Base-by-base conservation (phyloP, 805 yeast genomes). In the Dipodascus albidus region DNA sequence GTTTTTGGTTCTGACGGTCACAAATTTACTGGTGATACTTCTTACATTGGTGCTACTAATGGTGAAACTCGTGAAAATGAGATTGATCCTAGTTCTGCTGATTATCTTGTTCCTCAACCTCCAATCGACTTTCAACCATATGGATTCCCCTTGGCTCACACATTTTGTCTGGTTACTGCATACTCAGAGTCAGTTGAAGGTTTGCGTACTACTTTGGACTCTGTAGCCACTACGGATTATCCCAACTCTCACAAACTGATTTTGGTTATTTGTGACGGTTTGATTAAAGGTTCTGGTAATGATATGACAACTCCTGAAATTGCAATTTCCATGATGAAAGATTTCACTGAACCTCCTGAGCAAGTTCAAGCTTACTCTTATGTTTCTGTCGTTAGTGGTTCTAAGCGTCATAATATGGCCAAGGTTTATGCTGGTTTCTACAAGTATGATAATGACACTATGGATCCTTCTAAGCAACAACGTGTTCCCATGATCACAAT, bases 331-430 rank as follows among this genome's bases (percentile, higher is more conserved):
- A 83, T 93, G 90, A 87, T 93, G 93, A 79, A 83, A 9, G 88
- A 85, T 62, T 79, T 89, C 60, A 75, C 79, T 4, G 73, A 77
- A 35, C 85, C 87, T 0, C 77, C 75, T 8, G 95, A 87, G 20
- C 82, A 87, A 15, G 96, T 88, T 3, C 70, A 79, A 63, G 79
- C 97, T 0, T 76, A 81, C 63, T 89, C 97, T 0, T 91, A 93
- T 66, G 96, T 93, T 41, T 95, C 98, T 6, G 97, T 93, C 44
- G 96, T 96, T 2, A 85, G 85, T 61, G 99, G 99, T 60, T 62
- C 87, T 2, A 93, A 88, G 71, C 84, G 99, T 67, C 99, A 93
- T 65, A 93, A 93, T 66, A 89, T 90, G 96, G 97, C 99, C 27
- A 91, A 90, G 69, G 89, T 91, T 1, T 91, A 88, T 64, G 83